Evolutionary conservation across 805 yeast species (phyloP).

Genomic region (Candida michaelii): DNA sequence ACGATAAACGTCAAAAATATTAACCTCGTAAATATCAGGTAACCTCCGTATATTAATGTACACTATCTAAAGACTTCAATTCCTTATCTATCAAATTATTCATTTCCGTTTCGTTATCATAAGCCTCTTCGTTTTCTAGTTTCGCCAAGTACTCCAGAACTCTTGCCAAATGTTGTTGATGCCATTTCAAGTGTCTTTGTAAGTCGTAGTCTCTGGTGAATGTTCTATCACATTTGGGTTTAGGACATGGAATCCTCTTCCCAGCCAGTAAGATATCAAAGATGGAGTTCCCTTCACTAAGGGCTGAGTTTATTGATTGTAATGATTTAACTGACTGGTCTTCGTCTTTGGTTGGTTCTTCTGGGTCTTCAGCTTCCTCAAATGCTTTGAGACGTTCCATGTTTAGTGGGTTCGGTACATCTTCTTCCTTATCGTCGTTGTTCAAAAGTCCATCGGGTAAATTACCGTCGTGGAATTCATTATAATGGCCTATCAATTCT

Average conservation of each 20-base stretch:
- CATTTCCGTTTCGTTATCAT: slow-evolving; percentile 7
- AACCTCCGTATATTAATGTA: slow-evolving; percentile 1
- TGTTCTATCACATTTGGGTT: slow-evolving; percentile 49
- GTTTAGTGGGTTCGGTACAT: background rate
- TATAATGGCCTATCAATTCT: slow-evolving; percentile 58
- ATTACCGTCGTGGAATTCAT: slow-evolving; percentile 44
- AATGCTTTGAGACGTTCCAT: slow-evolving; percentile 1
- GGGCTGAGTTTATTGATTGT: slow-evolving; percentile 9
- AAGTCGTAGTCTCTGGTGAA: slow-evolving; percentile 53
- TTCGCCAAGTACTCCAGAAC: slow-evolving; percentile 30
- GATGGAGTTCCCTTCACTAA: slow-evolving; percentile 25
- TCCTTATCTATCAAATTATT: slow-evolving; percentile 16
- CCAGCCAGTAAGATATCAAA: slow-evolving; percentile 40
- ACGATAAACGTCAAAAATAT: slow-evolving; percentile 29
- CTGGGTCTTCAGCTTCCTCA: slow-evolving; percentile 9
- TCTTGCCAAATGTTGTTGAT: slow-evolving; percentile 33
- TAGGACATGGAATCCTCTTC: slow-evolving; percentile 46
- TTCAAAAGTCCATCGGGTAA: slow-evolving; percentile 33
- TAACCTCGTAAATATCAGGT: background rate
- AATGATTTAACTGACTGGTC: slow-evolving; percentile 12
- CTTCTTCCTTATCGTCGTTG: slow-evolving; percentile 19
- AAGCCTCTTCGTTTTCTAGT: slow-evolving; percentile 14
- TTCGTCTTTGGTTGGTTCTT: slow-evolving; percentile 11
- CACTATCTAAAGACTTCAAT: slow-evolving; percentile 8
- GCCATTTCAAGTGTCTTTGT: slow-evolving; percentile 54